A percentile compares a stretch with the other conserved stretches of the same genome.
These are phyloP conservation scores for Neofusicoccum laricinum DNA, from an alignment of 2,329 filamentous ascomycete genomes.

Conservation along the genomic window DNA sequence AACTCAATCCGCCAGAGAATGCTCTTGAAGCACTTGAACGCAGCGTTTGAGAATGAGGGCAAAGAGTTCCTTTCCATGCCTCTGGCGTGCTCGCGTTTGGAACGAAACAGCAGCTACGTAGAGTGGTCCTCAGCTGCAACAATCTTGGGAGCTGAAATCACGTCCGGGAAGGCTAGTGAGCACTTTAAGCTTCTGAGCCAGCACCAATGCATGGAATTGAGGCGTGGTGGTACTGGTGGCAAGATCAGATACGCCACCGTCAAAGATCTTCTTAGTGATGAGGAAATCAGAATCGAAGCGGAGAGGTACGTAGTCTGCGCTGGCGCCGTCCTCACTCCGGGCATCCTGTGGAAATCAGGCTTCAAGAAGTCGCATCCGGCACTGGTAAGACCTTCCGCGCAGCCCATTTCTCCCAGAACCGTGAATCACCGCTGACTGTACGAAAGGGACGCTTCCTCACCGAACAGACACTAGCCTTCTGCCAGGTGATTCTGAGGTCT, in stretches of 20 bases:
- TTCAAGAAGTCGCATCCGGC: constrained; percentile 16
- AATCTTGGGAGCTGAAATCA: neutral
- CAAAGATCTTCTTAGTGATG: neutral
- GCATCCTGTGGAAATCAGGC: constrained; percentile 23
- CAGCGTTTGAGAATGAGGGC: neutral
- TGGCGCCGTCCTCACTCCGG: constrained; percentile 26
- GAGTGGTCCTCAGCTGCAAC: neutral
- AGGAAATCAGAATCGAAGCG: constrained; percentile 20
- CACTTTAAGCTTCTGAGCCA: neutral
- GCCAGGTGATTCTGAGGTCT: constrained; percentile 25
- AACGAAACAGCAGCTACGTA: neutral
- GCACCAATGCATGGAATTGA: neutral
- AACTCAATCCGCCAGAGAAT: neutral
- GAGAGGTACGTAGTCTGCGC: constrained; percentile 26
- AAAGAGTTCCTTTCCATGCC: neutral
- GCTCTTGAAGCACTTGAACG: neutral
- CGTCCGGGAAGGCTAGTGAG: neutral
- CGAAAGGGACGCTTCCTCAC: neutral
- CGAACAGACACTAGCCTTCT: constrained; percentile 24
- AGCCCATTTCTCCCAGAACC: neutral
- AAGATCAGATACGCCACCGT: neutral
- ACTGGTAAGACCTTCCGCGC: neutral
- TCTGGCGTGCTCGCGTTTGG: neutral
- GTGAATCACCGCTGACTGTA: no score
- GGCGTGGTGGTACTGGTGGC: neutral